These are phyloP conservation scores for Fusarium coicis DNA, from an alignment of 2,329 filamentous ascomycete genomes.

Conservation along the genomic window DNA sequence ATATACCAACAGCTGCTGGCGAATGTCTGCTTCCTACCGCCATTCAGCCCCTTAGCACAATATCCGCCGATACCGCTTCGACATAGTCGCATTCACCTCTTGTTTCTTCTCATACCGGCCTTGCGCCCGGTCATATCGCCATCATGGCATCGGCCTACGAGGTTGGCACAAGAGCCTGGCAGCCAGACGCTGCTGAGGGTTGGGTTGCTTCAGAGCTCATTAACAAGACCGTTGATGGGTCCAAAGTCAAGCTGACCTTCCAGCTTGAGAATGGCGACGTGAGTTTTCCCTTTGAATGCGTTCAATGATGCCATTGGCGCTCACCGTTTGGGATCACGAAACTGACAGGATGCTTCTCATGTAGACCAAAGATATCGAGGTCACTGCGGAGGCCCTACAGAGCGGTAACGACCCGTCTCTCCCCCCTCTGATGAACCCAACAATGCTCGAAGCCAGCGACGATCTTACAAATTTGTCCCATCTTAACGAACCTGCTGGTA, in stretches of 20 bases:
- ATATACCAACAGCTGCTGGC: slow-evolving; percentile 31
- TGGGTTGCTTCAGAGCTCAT: slow-evolving; percentile 97
- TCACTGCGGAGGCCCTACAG: slow-evolving; percentile 79
- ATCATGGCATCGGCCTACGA: slow-evolving; percentile 94
- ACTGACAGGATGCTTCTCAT: slow-evolving; percentile 22
- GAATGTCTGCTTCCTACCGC: slow-evolving; percentile 46
- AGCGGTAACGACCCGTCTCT: slow-evolving; percentile 80
- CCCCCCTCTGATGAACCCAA: slow-evolving; percentile 96
- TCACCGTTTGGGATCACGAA: neutral
- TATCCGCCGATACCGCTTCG: slow-evolving; percentile 31
- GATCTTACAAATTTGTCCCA: slow-evolving; percentile 97
- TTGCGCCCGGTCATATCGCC: slow-evolving; percentile 45
- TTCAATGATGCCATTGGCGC: neutral
- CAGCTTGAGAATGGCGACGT: slow-evolving; percentile 94
- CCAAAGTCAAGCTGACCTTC: slow-evolving; percentile 90
- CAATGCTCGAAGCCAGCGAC: slow-evolving; percentile 98
- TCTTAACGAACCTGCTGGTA: slow-evolving; percentile 97
- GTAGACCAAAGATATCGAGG: slow-evolving; percentile 79
- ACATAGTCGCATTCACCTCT: slow-evolving; percentile 35
- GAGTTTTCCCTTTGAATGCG: slow-evolving; percentile 19
- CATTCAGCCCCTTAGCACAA: slow-evolving; percentile 40
- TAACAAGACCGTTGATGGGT: slow-evolving; percentile 83
- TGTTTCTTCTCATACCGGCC: slow-evolving; percentile 32
- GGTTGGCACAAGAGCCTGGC: slow-evolving; percentile 97
- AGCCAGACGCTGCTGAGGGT: slow-evolving; percentile 94